phyloP scores from a whole-genome alignment of 495 filamentous ascomycete genomes.

The Tuber magnatum region DNA sequence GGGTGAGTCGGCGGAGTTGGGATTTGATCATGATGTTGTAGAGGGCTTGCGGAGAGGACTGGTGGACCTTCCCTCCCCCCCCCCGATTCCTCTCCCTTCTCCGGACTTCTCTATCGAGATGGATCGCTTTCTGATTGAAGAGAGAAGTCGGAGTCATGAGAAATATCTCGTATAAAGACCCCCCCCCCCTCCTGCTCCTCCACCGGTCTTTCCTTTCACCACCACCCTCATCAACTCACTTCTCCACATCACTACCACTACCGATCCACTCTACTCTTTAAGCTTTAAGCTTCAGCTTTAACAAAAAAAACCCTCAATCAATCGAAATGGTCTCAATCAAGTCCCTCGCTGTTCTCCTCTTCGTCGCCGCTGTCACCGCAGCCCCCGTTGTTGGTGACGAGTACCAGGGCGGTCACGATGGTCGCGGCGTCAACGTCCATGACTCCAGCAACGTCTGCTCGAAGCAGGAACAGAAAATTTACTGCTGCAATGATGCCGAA shows the following conservation, averaged over 20 bases:
- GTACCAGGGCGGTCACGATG: neutral
- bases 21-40: neutral
- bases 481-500: neutral
- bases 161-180: neutral
- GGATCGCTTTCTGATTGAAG: neutral
- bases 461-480: neutral
- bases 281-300: neutral
- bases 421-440: neutral
- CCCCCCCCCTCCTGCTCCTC: neutral
- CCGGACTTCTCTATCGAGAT: neutral
- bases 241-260: neutral
- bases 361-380: neutral
- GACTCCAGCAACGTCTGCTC: neutral
- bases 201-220: neutral
- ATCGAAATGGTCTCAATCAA: neutral
- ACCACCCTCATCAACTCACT: neutral
- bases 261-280: neutral
- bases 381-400: neutral
- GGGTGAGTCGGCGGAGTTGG: neutral
- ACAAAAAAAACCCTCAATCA: neutral
- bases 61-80: neutral
- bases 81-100: neutral
- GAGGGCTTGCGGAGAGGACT: neutral
- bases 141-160: neutral
- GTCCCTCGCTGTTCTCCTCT: neutral